Evolutionary conservation across 257 asterid genomes (phyloP).

Genomic region (Penstemon barbatus): DNA sequence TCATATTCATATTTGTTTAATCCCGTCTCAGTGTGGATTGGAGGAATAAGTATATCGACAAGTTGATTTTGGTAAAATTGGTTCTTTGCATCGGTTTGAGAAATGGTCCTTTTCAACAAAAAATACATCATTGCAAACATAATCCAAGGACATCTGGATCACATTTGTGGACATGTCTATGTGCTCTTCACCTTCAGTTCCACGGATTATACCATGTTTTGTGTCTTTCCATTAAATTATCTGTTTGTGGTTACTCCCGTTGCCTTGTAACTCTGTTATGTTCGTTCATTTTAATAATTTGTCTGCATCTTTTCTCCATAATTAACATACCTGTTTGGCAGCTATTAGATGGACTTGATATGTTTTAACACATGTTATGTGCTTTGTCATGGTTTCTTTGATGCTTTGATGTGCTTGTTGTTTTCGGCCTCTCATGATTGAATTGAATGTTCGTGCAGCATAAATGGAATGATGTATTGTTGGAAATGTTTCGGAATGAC

Average conservation of each 20-base stretch:
- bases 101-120: conserved; percentile 9
- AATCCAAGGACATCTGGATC: conserved; percentile 3
- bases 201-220: neutral
- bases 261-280: conserved; percentile 13
- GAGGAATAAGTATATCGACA: conserved; percentile 1
- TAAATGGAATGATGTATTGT: conserved; percentile 73
- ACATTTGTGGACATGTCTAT: neutral
- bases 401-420: conserved; percentile 29
- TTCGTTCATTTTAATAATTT: conserved; percentile 1
- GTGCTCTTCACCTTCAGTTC: conserved; percentile 4
- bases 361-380: neutral
- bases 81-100: conserved; percentile 14
- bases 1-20: neutral
- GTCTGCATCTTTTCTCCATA: conserved; percentile 13
- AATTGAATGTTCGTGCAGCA: conserved; percentile 63
- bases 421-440: conserved; percentile 24
- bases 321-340: neutral
- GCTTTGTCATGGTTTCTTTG: conserved; percentile 13
- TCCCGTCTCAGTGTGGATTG: neutral
- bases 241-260: conserved; percentile 19
- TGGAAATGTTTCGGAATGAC: conserved; percentile 92
- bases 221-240: neutral
- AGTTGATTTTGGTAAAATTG: conserved; percentile 15
- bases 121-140: neutral
- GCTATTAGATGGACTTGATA: neutral